A percentile compares a stretch with the other conserved stretches of the same genome.
Evolutionary conservation across 2,329 filamentous ascomycete genomes (phyloP).

Genomic region (Pseudopithomyces maydicus): DNA sequence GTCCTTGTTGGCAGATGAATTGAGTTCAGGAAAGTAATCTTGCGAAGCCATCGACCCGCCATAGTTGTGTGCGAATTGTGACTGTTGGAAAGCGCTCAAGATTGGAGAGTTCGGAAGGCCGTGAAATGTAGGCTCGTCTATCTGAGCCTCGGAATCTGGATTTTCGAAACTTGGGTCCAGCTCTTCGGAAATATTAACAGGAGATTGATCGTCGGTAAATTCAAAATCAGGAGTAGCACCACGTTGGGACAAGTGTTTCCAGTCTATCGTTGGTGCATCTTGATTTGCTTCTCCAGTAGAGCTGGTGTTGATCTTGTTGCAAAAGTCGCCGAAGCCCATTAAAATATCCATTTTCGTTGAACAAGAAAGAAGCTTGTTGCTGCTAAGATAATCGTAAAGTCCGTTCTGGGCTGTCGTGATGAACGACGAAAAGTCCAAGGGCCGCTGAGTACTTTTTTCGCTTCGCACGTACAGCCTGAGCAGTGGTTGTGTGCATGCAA

Average conservation of each 20-base stretch:
- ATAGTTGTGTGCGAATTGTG: neutral
- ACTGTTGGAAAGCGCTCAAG: neutral
- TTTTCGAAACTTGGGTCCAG: neutral
- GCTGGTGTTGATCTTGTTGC: neutral
- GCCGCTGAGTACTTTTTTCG: neutral
- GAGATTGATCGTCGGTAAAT: neutral
- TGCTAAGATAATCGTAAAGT: neutral
- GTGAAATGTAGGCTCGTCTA: neutral
- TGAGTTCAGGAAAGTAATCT: too few relatives aligned
- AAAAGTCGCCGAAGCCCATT: neutral
- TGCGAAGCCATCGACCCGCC: neutral
- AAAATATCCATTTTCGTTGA: neutral
- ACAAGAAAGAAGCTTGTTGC: neutral
- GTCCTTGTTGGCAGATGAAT: neutral
- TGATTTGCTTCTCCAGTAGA: neutral
- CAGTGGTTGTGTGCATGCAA: neutral
- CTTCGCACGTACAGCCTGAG: neutral
- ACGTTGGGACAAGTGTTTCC: neutral
- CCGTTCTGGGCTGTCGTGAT: neutral
- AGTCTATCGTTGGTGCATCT: neutral
- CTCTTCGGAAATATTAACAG: neutral
- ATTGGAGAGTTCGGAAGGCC: neutral
- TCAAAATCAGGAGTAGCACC: neutral
- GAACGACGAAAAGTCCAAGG: neutral
- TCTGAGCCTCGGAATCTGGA: neutral